Percentiles rank a stretch among this genome's conserved stretches.
Evolutionary conservation across 2,329 filamentous ascomycete genomes (phyloP).

Genomic region (Orbilia quercus): DNA sequence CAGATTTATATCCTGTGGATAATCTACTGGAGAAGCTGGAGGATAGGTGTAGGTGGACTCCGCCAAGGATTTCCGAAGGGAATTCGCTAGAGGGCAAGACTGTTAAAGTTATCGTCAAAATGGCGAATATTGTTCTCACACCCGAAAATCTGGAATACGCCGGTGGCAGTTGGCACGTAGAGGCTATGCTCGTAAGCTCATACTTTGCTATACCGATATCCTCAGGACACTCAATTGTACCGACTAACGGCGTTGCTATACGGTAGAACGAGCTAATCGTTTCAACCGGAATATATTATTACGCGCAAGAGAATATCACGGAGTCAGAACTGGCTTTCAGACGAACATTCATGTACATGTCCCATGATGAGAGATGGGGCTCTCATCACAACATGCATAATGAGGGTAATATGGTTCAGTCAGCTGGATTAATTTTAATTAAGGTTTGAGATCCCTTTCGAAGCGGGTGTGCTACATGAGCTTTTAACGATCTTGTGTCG

Average conservation of each 20-base stretch:
- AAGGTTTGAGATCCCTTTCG: conserved; percentile 40
- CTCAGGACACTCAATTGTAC: background rate
- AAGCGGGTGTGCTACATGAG: conserved; percentile 62
- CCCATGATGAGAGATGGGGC: conserved; percentile 62
- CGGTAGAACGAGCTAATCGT: conserved; percentile 72
- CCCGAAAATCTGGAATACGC: conserved; percentile 70
- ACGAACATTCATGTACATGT: conserved; percentile 62
- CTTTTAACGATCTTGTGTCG: conserved; percentile 64
- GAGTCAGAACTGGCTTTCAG: conserved; percentile 68
- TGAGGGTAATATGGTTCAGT: conserved; percentile 63
- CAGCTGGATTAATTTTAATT: conserved; percentile 67
- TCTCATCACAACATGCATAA: conserved; percentile 62
- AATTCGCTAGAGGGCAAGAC: conserved; percentile 62
- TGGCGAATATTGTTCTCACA: conserved; percentile 71
- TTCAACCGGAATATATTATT: conserved; percentile 73
- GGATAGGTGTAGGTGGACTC: background rate
- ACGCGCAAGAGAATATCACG: conserved; percentile 71
- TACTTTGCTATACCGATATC: background rate
- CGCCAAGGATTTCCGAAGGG: conserved; percentile 1
- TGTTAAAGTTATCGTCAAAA: conserved; percentile 73
- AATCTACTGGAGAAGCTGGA: background rate
- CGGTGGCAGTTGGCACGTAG: conserved; percentile 70
- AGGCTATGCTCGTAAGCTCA: conserved; percentile 64
- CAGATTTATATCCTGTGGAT: background rate
- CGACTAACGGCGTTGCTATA: conserved; percentile 32